Base-by-base conservation (phyloP, 1,284 basidiomycete species). In the Apiotrichum brassicae region DNA sequence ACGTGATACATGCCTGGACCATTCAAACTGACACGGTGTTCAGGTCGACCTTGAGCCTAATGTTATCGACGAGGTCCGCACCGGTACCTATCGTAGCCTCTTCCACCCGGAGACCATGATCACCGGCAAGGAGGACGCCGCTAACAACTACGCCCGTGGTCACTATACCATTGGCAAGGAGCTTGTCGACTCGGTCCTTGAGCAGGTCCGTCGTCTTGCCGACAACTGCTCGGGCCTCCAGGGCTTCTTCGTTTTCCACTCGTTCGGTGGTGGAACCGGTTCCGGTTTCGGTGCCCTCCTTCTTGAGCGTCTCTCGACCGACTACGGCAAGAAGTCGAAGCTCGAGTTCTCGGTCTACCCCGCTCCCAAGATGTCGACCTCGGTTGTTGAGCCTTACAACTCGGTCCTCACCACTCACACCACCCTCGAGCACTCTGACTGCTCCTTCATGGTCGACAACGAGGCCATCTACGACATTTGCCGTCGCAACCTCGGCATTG, bases 161-260 rank as follows among this genome's bases (percentile, higher is more conserved):
- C 91, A 95, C 76, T 97, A 98, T 79, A 98, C 94, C 53, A 82
- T 97, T 67, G 93, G 93, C 62, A 97, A 97, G 76, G 93, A 97
- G 76, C 83, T 86, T 64, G 88, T 91, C 63, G 80, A 81, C 74
- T 75, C 84, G 48, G 92, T 94, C 51, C 89, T 97, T 82, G 95
- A 98, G 77, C 92, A 87, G 74, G 79, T 97, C 60, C 88, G 95
- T 70, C 86, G 90, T 64, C 84, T 98, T 59, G 90, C 94, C 51
- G 95, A 98, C 77, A 95, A 94, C 78, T 97, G 93, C 79, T 85
- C 85, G 39, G 95, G 95, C 72, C 85, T 98, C 39, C 95, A 99
- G 76, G 94, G 95, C 64, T 98, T 98, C 83, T 98, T 99, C 73
- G 91, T 98, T 70, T 98, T 98, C 84, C 95, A 98, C 79, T 98